Base-by-base conservation (phyloP, 179 eudicot genomes). In the Spinacia oleracea region DNA sequence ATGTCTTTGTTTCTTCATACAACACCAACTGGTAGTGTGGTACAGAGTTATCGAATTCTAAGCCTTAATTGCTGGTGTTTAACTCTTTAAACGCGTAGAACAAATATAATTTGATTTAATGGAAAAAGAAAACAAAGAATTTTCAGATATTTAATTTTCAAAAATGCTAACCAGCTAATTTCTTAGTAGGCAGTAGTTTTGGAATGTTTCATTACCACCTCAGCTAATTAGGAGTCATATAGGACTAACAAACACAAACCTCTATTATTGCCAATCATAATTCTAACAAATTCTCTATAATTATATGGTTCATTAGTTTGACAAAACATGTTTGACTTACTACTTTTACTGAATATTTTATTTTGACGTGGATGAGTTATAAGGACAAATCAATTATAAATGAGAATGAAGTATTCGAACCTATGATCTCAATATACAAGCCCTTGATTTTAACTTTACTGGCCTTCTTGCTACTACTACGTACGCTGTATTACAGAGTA, bases 211-310 rank as follows among this genome's bases (percentile, higher is more conserved):
- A 40, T 70, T 70, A 70, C 73, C 70, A 65, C 3, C 23, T 65
- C 70, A 23, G 43, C 70, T 32, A 65, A 9, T 35, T 34, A 34
- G 25, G 43, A 34, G 42, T 6, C 21, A 66, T 1, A 66, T 1
- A 53, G 6, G 20, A 25, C 20, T 76, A 62, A 29, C 38, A 43
- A 76, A 48, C 69, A 29, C 38, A 43, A 76, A 48, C 69, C 12
- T 21, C 27, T 46, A 46, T 46, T 31, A 46, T 68, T 80, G 78
- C 35, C 74, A 74, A 45, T 63, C 32, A 46, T n/a, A 50, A 66
- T 66, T 77, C 72, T 50, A 48, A 77, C 63, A 65, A 76, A 65
- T 76, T 43, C 70, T 20, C 62, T 62, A 60, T 63, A 27, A 62
- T 75, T 45, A 45, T 18, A 15, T 43, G 68, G 43, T 45, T 75